Conservation (phyloP, 1,284 basidiomycete species). For the Coniophora puteana region DNA sequence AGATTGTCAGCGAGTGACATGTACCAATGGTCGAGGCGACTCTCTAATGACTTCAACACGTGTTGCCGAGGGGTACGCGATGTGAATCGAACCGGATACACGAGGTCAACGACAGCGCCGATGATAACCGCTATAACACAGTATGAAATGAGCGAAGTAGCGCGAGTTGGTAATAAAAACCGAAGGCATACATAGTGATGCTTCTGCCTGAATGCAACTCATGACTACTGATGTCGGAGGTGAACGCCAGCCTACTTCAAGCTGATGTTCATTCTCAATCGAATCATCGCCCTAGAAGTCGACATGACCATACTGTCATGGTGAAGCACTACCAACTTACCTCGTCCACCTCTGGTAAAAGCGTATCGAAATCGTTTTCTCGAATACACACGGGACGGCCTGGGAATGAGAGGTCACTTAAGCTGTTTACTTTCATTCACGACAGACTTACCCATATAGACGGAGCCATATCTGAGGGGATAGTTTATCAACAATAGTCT, state of each 20-base stretch:
- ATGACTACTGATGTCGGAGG: slow-evolving; percentile 48
- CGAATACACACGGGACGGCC: slow-evolving; percentile 69
- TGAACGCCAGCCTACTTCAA: slow-evolving; percentile 12
- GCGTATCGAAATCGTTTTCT: slow-evolving; percentile 73
- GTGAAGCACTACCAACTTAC: slow-evolving; percentile 25
- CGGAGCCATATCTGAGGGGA: slow-evolving; percentile 50
- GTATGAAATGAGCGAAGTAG: slow-evolving; percentile 3
- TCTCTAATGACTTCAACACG: slow-evolving; percentile 56
- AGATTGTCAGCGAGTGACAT: slow-evolving; percentile 66
- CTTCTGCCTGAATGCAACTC: slow-evolving; percentile 56
- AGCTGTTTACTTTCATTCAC: not conserved
- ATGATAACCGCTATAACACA: slow-evolving; percentile 52
- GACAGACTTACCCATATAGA: slow-evolving; percentile 57
- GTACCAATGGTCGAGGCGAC: slow-evolving; percentile 74
- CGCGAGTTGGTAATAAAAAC: slow-evolving; percentile 1
- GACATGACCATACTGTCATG: not conserved
- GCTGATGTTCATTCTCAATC: slow-evolving; percentile 5
- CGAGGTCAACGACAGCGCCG: slow-evolving; percentile 62
- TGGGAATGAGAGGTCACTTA: slow-evolving; percentile 19
- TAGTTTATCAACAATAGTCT: slow-evolving; percentile 5
- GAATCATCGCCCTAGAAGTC: slow-evolving; percentile 44
- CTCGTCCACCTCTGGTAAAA: slow-evolving; percentile 55
- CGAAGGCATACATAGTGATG: slow-evolving; percentile 51
- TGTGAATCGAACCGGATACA: slow-evolving; percentile 69
- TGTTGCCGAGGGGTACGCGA: slow-evolving; percentile 42